phyloP scores from a whole-genome alignment of 2,329 filamentous ascomycete species.

The Metarhizium sp. region DNA sequence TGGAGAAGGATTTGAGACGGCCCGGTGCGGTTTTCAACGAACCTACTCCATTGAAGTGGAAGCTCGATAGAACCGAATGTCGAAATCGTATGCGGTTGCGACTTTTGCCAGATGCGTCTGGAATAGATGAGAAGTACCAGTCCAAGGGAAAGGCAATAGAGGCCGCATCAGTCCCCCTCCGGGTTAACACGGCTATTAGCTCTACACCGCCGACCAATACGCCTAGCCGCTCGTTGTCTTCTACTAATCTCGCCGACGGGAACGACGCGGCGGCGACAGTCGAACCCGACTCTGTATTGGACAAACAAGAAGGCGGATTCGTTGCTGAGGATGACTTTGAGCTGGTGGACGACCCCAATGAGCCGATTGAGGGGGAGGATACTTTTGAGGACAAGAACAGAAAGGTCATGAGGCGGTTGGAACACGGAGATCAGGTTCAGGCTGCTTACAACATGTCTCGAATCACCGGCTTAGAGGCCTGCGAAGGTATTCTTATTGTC shows the following conservation, averaged over 20 bases:
- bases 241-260: conserved; percentile 12
- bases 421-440: conserved; percentile 85
- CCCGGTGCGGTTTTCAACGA: conserved; percentile 75
- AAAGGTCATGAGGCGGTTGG: conserved; percentile 90
- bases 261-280: conserved; percentile 10
- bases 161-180: conserved; percentile 24
- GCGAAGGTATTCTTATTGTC: conserved; percentile 85
- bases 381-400: conserved; percentile 96
- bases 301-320: conserved; percentile 14
- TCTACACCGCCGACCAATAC: conserved; percentile 12
- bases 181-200: conserved; percentile 20
- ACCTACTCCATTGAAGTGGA: conserved; percentile 63
- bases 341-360: conserved; percentile 86
- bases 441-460: conserved; percentile 92
- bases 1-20: conserved; percentile 68
- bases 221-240: conserved; percentile 9
- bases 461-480: conserved; percentile 86
- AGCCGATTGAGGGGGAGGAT: conserved; percentile 62
- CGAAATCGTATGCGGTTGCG: conserved; percentile 90
- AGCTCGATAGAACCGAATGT: conserved; percentile 89
- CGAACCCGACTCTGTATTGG: conserved; percentile 15
- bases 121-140: conserved; percentile 64
- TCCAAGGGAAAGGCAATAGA: conserved; percentile 64
- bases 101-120: conserved; percentile 67
- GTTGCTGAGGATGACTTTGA: conserved; percentile 83